Base-by-base conservation (phyloP, 2,329 filamentous ascomycete species). In the Trichoderma lentiforme region DNA sequence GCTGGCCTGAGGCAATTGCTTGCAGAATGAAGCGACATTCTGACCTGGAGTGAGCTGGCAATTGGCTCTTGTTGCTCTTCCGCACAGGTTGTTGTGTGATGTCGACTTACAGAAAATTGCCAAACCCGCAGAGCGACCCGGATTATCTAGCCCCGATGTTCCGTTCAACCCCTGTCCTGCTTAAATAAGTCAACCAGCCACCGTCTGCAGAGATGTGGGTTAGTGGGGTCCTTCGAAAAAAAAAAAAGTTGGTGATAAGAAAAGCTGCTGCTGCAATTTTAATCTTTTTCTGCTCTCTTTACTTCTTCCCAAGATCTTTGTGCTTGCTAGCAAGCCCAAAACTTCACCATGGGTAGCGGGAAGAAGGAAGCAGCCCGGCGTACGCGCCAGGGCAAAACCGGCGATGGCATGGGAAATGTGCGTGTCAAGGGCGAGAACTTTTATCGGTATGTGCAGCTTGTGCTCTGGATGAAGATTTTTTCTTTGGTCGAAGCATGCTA, bases 361-460 rank as follows among this genome's bases (percentile, higher is more conserved):
- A 98, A 98, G 88, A 98, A 98, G 84, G 95, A 98, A 84, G 90
- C 90, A 75, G 88, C 86, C 81, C 91, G 95, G 84, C 92, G 92
- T 81, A 88, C 88, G 85, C 92, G 94, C 82, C 91, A 98, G 88
- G 94, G 93, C 77, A 95, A 95, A 85, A 89, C 88, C 64, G 89
- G 89, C 76, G 92, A 96, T 89, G 94, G 94, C 81, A 94, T 97
- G 89, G 90, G 85, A 78, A 98, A 98, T 84, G 93, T 98, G 79
- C 93, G 91, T 79, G 87, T 90, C 77, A 99, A 99, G 85, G 96
- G 96, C 84, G 95, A 98, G 87, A 98, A 98, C 86, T 99, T 98
- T 85, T 98, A 98, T 86, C 90, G 93, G 87, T 92, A 85, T 75
- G 86, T 74, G 65, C n/a, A 6, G 32, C 39, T 18, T 58, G 62